Conservation (phyloP, 305 asterid genomes). For the Plantago coronopus region DNA sequence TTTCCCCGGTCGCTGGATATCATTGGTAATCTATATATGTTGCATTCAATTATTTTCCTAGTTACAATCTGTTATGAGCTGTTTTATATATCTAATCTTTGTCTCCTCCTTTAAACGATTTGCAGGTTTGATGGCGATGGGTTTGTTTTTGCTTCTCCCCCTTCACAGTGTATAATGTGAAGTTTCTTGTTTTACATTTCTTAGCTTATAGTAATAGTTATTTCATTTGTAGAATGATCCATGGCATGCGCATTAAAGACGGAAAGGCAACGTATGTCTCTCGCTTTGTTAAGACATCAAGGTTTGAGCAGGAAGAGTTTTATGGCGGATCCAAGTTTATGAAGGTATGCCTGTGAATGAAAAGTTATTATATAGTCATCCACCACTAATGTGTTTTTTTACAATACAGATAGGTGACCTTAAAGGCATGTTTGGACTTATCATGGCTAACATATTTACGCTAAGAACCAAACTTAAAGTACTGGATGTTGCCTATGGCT, state of each 20-base stretch:
- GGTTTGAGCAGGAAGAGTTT: slow-evolving; percentile 76
- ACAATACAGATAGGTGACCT: slow-evolving; percentile 67
- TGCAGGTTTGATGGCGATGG: slow-evolving; percentile 99
- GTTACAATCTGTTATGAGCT: too few species aligned
- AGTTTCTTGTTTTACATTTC: slow-evolving; percentile 6
- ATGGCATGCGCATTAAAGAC: slow-evolving; percentile 86
- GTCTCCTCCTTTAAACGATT: slow-evolving; percentile 19
- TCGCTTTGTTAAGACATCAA: slow-evolving; percentile 90
- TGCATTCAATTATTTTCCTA: too few species aligned
- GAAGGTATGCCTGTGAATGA: slow-evolving; percentile 45
- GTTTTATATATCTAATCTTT: slow-evolving; percentile 19
- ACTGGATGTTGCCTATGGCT: slow-evolving; percentile 55
- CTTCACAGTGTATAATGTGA: slow-evolving; percentile 15
- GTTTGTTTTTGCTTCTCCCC: slow-evolving; percentile 45
- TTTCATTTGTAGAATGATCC: slow-evolving; percentile 74
- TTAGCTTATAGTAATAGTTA: neutral
- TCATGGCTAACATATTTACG: slow-evolving; percentile 47
- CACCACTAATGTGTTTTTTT: slow-evolving; percentile 5
- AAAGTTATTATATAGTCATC: neutral
- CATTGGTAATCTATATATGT: too few species aligned
- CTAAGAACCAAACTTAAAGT: slow-evolving; percentile 63
- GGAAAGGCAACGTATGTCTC: slow-evolving; percentile 93
- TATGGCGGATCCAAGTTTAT: slow-evolving; percentile 76
- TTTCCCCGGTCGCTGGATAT: slow-evolving; percentile 92
- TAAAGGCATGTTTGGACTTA: slow-evolving; percentile 69